phyloP scores from a whole-genome alignment of 129 eudicot genomes.

The Flaveria sonorensis region DNA sequence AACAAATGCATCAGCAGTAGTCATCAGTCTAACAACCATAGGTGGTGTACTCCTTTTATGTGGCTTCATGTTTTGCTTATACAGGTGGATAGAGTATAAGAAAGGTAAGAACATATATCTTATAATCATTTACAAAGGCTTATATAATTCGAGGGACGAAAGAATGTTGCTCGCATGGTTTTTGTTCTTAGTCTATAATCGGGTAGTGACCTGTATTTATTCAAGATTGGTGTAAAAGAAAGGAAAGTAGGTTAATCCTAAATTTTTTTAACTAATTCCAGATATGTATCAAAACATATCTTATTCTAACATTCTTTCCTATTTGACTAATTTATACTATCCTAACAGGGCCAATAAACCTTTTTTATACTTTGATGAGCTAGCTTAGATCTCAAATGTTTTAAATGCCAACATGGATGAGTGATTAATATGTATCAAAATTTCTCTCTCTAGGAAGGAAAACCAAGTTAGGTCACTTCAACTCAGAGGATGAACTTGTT shows the following conservation, averaged over 20 bases:
- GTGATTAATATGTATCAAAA: not conserved
- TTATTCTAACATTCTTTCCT: not conserved
- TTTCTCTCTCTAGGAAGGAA: constrained; percentile 30
- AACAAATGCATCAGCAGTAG: not conserved
- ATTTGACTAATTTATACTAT: not conserved
- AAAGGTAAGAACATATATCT: constrained; percentile 30
- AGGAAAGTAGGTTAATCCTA: not conserved
- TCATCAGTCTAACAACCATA: constrained; percentile 26
- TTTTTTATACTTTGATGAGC: not conserved
- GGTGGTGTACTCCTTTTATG: constrained; percentile 33
- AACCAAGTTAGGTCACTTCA: not conserved
- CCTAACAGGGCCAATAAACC: not conserved
- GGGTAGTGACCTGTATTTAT: not conserved
- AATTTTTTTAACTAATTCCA: not conserved
- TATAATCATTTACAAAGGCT: not conserved
- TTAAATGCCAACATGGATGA: constrained; percentile 12
- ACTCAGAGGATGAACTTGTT: constrained; percentile 7
- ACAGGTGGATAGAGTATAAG: constrained; percentile 29
- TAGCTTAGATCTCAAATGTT: not conserved
- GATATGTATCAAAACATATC: not conserved
- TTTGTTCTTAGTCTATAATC: constrained; percentile 1
- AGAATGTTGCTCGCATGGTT: not conserved
- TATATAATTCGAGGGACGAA: not conserved
- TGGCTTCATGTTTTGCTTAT: constrained; percentile 28
- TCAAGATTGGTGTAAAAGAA: not conserved